Evolutionary conservation across 257 asterid genomes (phyloP), one percentile per base, ranked within the genome.

Genomic region (Euphrasia confusa): DNA sequence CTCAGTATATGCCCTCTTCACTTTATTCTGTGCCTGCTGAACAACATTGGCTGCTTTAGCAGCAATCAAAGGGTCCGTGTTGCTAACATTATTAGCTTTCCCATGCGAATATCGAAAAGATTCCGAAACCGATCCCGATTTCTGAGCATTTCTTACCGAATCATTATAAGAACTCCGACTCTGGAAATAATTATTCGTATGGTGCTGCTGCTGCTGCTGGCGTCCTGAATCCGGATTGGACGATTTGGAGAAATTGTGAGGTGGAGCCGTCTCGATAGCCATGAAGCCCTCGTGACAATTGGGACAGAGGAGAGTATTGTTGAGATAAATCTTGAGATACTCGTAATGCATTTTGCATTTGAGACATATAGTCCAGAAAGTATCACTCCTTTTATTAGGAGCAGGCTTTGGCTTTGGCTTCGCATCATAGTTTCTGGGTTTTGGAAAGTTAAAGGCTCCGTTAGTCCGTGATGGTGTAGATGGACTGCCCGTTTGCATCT

Each of bases 331-430:
- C 74, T 64, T 85, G 3, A 74, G 81, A 69, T 84, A 88, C 67
- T 88, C 96, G 55, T 81, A 88, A 66, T 88, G 90, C 82, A 81
- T 83, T 79, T 71, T 88, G 80, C 96, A 88, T 45, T 73, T 24
- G 12, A 72, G 80, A 78, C 96, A 88, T 59, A 85, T 71, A 88
- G 60, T 88, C 96, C 96, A 88, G 14, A 54, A 54, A 54, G 60
- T 88, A 73, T 83, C 89, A 42, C 39, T 68, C 73, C 80, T 70
- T 65, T 57, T 72, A 65, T 52, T n/a, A 27, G 72, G 77, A 60
- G 63, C 65, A 11, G 88, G 24, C 66, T 73, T 74, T 10, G 30
- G 69, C 63, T 54, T 54, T 26, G 30, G 69, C 63, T 26, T 54
- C 2, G 66, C 8, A 4, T 14, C 30, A 61, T 15, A 68, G 2